Percentiles rank a stretch among this genome's conserved stretches.
These are phyloP conservation scores for Herpotrichia juniperi DNA, from an alignment of 2,329 filamentous ascomycete genomes.

Conservation along the genomic window DNA sequence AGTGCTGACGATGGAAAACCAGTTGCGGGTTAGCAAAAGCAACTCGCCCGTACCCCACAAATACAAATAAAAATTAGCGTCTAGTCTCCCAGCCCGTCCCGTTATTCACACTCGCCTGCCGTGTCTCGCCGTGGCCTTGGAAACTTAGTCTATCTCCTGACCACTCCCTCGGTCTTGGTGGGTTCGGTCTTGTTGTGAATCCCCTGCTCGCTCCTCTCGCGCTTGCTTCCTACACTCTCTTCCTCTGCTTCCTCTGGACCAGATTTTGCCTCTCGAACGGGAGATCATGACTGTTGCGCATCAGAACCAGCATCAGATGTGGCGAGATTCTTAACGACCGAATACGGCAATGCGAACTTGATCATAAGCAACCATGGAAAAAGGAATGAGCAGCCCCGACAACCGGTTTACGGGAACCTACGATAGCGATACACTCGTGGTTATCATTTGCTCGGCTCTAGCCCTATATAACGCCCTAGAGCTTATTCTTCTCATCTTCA, in stretches of 20 bases:
- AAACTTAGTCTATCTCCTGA: constrained; percentile 7
- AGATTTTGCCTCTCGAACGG: not conserved
- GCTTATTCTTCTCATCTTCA: constrained; percentile 50
- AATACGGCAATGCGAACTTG: constrained; percentile 5
- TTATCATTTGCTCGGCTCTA: constrained; percentile 22
- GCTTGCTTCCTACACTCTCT: not conserved
- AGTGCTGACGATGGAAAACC: not conserved
- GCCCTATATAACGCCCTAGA: constrained; percentile 46
- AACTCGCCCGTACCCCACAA: constrained; percentile 4
- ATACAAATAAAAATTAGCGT: constrained; percentile 7
- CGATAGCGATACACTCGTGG: constrained; percentile 47
- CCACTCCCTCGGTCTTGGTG: constrained; percentile 3
- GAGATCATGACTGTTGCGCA: constrained; percentile 1
- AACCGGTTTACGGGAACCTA: constrained; percentile 19
- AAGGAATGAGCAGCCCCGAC: constrained; percentile 16
- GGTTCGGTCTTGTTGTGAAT: not conserved
- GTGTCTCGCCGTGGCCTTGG: constrained; percentile 16
- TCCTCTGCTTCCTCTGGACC: not conserved
- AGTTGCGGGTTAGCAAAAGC: not conserved
- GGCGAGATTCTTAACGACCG: constrained; percentile 3
- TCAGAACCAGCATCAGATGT: not conserved
- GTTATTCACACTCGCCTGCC: constrained; percentile 5
- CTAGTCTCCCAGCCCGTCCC: constrained; percentile 8
- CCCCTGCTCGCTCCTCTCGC: not conserved
- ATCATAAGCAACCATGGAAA: constrained; percentile 7